Percentiles rank a stretch among this genome's conserved stretches.
Evolutionary conservation across 148 eudicot genomes (phyloP).

Genomic region (Linanthus parryae): DNA sequence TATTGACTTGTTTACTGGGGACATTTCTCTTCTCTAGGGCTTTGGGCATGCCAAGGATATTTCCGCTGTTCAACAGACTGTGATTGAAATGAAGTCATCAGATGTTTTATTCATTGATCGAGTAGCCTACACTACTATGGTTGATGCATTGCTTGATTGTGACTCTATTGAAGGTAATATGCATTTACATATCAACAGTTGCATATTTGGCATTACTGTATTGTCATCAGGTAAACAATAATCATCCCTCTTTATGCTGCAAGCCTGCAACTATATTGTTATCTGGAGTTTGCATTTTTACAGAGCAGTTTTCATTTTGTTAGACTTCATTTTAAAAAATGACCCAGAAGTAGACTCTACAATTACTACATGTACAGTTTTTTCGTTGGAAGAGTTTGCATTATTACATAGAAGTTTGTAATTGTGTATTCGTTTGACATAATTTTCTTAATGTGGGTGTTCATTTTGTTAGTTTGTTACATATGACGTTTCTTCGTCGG

Average conservation of each 20-base stretch:
- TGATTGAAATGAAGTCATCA: conserved; percentile 49
- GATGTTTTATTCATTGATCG: conserved; percentile 37
- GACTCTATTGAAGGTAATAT: conserved; percentile 50
- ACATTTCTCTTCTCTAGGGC: conserved; percentile 29
- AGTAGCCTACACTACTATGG: conserved; percentile 47
- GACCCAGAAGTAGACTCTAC: too few relatives aligned
- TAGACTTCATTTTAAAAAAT: too few relatives aligned
- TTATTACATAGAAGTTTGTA: too few relatives aligned
- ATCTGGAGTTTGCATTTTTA: too few relatives aligned
- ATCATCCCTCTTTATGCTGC: background rate
- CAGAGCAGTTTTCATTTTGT: too few relatives aligned
- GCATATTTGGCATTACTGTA: background rate
- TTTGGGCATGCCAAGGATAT: conserved; percentile 40
- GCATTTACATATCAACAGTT: background rate
- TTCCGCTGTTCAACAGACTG: conserved; percentile 32
- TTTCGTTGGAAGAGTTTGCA: too few relatives aligned
- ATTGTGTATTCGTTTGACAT: too few relatives aligned
- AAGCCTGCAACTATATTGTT: too few relatives aligned
- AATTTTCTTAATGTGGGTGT: too few relatives aligned
- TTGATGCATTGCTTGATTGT: conserved; percentile 53
- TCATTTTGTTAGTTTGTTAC: too few relatives aligned
- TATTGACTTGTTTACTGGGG: background rate
- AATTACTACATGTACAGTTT: too few relatives aligned
- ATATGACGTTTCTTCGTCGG: too few relatives aligned
- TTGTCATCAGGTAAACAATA: background rate